Percentiles rank a stretch among this genome's conserved stretches.
These are phyloP conservation scores for Calonectria henricotiae DNA, from an alignment of 2,329 filamentous ascomycete species.

Conservation along the genomic window DNA sequence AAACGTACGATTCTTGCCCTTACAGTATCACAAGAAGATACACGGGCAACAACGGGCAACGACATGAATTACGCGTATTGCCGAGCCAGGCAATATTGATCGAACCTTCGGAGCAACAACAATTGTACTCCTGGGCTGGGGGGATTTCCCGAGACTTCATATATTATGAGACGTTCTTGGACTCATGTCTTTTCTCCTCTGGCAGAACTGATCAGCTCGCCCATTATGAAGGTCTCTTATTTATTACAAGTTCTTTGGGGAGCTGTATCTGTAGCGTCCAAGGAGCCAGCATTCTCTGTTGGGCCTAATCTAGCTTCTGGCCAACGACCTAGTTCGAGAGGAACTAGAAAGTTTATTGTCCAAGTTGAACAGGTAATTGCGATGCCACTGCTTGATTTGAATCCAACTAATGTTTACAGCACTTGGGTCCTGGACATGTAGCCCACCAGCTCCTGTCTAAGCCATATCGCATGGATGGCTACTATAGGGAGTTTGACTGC, in stretches of 20 bases:
- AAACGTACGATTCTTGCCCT: slow-evolving; percentile 35
- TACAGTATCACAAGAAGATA: slow-evolving; percentile 37
- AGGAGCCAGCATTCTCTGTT: slow-evolving; percentile 32
- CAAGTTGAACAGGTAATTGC: slow-evolving; percentile 50
- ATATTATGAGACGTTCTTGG: slow-evolving; percentile 10
- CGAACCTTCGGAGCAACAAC: slow-evolving; percentile 49
- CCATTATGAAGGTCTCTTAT: slow-evolving; percentile 43
- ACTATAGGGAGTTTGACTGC: slow-evolving; percentile 56
- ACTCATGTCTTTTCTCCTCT: neutral
- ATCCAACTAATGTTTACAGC: slow-evolving; percentile 43
- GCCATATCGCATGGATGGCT: slow-evolving; percentile 37
- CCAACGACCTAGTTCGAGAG: slow-evolving; percentile 30
- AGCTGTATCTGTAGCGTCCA: slow-evolving; percentile 31
- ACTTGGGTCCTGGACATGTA: slow-evolving; percentile 40
- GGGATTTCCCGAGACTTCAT: slow-evolving; percentile 15
- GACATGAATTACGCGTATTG: slow-evolving; percentile 42
- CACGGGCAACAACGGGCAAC: slow-evolving; percentile 38
- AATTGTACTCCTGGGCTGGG: neutral
- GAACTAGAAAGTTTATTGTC: slow-evolving; percentile 49
- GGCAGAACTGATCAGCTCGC: neutral
- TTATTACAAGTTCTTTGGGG: slow-evolving; percentile 40
- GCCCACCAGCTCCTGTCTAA: slow-evolving; percentile 47
- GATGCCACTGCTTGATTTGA: slow-evolving; percentile 20
- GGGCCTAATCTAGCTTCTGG: slow-evolving; percentile 9
- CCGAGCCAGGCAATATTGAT: slow-evolving; percentile 43